phyloP scores from a whole-genome alignment of 2,329 filamentous ascomycete genomes.

The Ophiosphaerella herpotricha region DNA sequence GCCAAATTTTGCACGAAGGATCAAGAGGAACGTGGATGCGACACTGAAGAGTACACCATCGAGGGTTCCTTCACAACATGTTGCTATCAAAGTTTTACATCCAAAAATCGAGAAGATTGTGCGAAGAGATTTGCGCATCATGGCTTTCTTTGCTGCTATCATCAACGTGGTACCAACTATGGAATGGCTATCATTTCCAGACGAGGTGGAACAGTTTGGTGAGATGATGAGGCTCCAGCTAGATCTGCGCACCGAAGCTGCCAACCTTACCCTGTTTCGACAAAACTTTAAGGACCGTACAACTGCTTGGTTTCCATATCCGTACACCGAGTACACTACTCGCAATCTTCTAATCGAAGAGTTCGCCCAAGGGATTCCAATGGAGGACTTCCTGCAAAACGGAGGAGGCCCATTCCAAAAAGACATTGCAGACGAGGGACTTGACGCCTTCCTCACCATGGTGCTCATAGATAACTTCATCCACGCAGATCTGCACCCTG shows the following conservation, averaged over 20 bases:
- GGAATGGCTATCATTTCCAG: slow-evolving; percentile 94
- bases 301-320: slow-evolving; percentile 96
- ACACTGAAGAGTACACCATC: slow-evolving; percentile 85
- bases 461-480: slow-evolving; percentile 96
- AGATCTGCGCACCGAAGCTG: slow-evolving; percentile 90
- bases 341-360: slow-evolving; percentile 92
- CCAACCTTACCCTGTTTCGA: slow-evolving; percentile 86
- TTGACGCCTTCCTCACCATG: slow-evolving; percentile 97
- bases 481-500: slow-evolving; percentile 93
- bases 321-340: slow-evolving; percentile 90
- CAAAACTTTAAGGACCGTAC: slow-evolving; percentile 86
- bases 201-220: slow-evolving; percentile 91
- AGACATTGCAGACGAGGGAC: slow-evolving; percentile 91
- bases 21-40: slow-evolving; percentile 81
- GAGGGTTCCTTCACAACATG: slow-evolving; percentile 85
- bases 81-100: slow-evolving; percentile 95
- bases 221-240: slow-evolving; percentile 99
- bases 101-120: slow-evolving; percentile 89
- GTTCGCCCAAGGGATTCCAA: slow-evolving; percentile 90
- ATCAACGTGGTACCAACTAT: slow-evolving; percentile 91
- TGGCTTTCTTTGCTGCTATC: slow-evolving; percentile 83
- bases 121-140: slow-evolving; percentile 88
- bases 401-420: slow-evolving; percentile 91
- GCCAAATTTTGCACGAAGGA: slow-evolving; percentile 66
- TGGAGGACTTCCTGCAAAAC: slow-evolving; percentile 87